A percentile compares a stretch with the other conserved stretches of the same genome.
Evolutionary conservation across 2,329 filamentous ascomycete species (phyloP).

Genomic region (Chalaropsis thielavioides): DNA sequence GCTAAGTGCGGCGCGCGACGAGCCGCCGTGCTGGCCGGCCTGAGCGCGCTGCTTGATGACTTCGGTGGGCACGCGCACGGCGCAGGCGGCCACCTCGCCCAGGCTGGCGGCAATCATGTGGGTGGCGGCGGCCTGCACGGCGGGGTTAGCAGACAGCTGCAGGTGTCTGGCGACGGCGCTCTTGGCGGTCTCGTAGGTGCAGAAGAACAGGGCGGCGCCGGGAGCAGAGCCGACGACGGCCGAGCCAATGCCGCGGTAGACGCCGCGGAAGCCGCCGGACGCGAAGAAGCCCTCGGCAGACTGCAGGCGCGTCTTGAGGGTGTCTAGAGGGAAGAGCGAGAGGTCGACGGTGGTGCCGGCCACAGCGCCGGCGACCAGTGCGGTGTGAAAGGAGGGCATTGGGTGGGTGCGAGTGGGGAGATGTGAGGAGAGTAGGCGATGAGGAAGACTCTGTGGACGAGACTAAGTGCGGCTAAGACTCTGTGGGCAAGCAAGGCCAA

Average conservation of each 20-base stretch:
- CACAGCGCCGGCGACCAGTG: constrained; percentile 67
- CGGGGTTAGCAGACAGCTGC: constrained; percentile 18
- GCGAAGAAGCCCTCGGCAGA: constrained; percentile 62
- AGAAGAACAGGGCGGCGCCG: constrained; percentile 93
- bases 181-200: constrained; percentile 61
- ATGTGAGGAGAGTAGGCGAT: not conserved
- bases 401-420: constrained; percentile 15
- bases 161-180: constrained; percentile 22
- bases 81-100: constrained; percentile 84
- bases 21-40: constrained; percentile 64
- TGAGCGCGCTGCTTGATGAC: constrained; percentile 96
- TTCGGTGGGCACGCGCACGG: constrained; percentile 85
- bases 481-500: not conserved
- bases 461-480: not conserved
- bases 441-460: not conserved
- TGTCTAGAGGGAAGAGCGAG: constrained; percentile 94
- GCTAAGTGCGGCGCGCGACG: constrained; percentile 49
- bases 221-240: constrained; percentile 85
- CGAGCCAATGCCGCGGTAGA: constrained; percentile 84
- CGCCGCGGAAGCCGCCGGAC: constrained; percentile 74
- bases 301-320: constrained; percentile 93
- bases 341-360: constrained; percentile 95
- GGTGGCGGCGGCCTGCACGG: constrained; percentile 23
- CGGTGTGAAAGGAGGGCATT: constrained; percentile 40
- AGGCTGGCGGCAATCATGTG: constrained; percentile 79